These are phyloP conservation scores for Brassica cretica DNA, from an alignment of 345 rosid genomes.

Conservation along the genomic window DNA sequence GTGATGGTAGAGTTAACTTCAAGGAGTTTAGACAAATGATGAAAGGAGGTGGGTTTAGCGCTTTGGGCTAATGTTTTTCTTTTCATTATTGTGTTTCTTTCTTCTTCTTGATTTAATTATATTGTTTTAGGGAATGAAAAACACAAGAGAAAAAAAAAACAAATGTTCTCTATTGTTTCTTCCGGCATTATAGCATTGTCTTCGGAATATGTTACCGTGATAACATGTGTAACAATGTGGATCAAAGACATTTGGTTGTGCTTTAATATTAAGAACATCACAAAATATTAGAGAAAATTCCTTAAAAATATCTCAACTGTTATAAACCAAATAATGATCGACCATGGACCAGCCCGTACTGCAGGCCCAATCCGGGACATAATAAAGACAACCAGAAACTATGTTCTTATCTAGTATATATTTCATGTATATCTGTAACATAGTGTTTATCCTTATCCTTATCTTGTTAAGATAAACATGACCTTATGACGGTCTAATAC, in stretches of 20 bases:
- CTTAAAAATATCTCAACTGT: too few relatives aligned
- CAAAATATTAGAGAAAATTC: neutral
- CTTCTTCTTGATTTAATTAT: conserved; percentile 10
- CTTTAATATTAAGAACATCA: neutral
- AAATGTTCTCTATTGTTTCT: neutral
- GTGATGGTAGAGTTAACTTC: conserved; percentile 78
- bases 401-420: too few relatives aligned
- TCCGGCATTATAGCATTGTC: neutral
- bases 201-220: neutral
- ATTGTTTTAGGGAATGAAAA: conserved; percentile 11
- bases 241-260: neutral
- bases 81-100: neutral
- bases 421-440: too few relatives aligned
- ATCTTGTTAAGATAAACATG: too few relatives aligned
- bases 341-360: too few relatives aligned
- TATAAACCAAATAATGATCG: too few relatives aligned
- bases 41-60: conserved; percentile 49
- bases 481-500: too few relatives aligned
- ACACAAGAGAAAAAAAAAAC: neutral
- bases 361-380: too few relatives aligned
- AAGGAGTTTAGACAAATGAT: conserved; percentile 62
- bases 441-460: too few relatives aligned
- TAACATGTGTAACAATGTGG: conserved; percentile 4
- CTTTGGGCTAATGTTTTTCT: conserved; percentile 32
- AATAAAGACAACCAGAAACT: too few relatives aligned